Percentiles rank a stretch among this genome's conserved stretches.
phyloP scores from a whole-genome alignment of 176 grass and related monocot species.

The Saccharum spontaneum region DNA sequence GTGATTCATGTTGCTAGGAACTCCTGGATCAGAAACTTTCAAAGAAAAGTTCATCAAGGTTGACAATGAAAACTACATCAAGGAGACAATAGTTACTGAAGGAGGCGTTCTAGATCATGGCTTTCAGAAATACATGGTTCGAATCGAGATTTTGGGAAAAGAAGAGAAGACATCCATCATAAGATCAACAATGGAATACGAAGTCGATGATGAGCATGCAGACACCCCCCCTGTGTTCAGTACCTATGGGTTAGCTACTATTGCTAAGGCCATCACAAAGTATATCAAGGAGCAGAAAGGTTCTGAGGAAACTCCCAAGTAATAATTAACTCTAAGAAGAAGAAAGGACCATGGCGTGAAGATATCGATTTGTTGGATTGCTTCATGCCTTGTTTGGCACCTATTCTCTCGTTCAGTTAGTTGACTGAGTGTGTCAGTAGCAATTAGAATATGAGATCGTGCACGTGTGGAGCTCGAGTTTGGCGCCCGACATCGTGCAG shows the following conservation, averaged over 20 bases:
- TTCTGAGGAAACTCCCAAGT: background rate
- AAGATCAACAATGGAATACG: slow-evolving; percentile 39
- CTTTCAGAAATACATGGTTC: slow-evolving; percentile 32
- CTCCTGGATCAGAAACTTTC: background rate
- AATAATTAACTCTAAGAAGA: background rate
- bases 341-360: background rate
- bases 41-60: slow-evolving; percentile 43
- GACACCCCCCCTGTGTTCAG: slow-evolving; percentile 15
- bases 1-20: slow-evolving; percentile 12
- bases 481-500: too few relatives aligned
- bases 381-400: background rate
- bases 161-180: background rate
- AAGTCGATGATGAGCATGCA: background rate
- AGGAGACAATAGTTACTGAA: slow-evolving; percentile 30
- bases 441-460: too few relatives aligned
- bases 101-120: slow-evolving; percentile 26
- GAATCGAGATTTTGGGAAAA: slow-evolving; percentile 18
- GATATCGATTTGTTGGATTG: too few relatives aligned
- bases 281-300: slow-evolving; percentile 38
- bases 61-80: slow-evolving; percentile 38
- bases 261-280: slow-evolving; percentile 30
- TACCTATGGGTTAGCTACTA: slow-evolving; percentile 22
- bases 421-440: too few relatives aligned
- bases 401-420: background rate
- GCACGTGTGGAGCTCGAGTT: too few relatives aligned